Base-by-base conservation (phyloP, 2,329 filamentous ascomycete genomes). In the Ascochyta lentis region DNA sequence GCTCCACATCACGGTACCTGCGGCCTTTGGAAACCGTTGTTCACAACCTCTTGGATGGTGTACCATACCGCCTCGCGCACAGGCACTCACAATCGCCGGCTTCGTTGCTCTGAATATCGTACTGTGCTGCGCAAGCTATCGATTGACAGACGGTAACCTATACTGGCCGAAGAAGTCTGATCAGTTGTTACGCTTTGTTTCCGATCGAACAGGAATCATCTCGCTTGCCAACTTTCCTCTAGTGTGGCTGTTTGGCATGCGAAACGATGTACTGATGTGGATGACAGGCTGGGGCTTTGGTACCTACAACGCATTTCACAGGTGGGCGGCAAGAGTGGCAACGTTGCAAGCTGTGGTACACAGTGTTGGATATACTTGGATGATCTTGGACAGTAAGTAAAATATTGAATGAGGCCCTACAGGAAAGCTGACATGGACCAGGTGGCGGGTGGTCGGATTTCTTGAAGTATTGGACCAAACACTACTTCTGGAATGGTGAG, bases 251-350 rank as follows among this genome's bases (percentile, higher is more conserved):
- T 90, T 90, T 60, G 84, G 83, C 0, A 84, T 85, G 67, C 79
- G 88, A 9, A 91, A 90, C 58, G 89, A 90, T 47, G 65, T 86
- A 0, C 79, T 89, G 15, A 76, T 89, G 50, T 88, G 85, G 85
- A 68, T 86, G 0, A 90, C 88, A 0, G 87, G 87, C 0, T 90
- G 88, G 87, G 85, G 84, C 10, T 89, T 88, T 68, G 80, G 81
- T 1, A 86, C 85, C 0, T 90, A 86, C 65, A 90, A 85, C 61
- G 81, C 85, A 37, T 89, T 89, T 48, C 88, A 90, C 70, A 83
- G 88, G 0, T 87, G 86, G 79, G 79, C 87, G 3, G 87, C 88
- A 0, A 79, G 87, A 16, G 78, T 89, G 2, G 81, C 86, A 6
- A 87, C 86, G 0, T 53, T 86, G 0, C 81, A 89, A 60, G 87